Percentiles rank a stretch among this genome's conserved stretches.
These are phyloP conservation scores for Psilocybe cubensis DNA, from an alignment of 768 basidiomycete genomes.

Conservation along the genomic window DNA sequence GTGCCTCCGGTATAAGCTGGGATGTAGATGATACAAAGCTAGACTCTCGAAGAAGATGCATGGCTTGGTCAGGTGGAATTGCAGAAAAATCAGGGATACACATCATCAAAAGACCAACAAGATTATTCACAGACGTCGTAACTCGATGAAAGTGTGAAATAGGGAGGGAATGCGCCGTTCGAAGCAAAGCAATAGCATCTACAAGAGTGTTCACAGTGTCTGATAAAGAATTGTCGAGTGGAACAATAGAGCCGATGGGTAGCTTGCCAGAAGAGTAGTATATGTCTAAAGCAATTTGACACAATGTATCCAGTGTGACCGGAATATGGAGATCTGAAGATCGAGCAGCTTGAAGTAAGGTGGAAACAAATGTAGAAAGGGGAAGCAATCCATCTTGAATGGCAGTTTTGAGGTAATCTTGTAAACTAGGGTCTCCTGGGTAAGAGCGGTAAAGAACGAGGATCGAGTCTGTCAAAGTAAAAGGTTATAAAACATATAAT, in stretches of 20 bases:
- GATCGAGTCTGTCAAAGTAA: conserved; percentile 58
- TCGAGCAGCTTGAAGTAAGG: conserved; percentile 68
- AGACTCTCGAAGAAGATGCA: conserved; percentile 50
- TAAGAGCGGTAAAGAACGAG: conserved; percentile 68
- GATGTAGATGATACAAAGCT: conserved; percentile 56
- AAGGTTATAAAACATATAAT: background rate
- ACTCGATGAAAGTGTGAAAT: conserved; percentile 63
- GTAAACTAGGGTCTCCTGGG: conserved; percentile 71
- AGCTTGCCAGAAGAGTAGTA: conserved; percentile 63
- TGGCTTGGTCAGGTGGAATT: conserved; percentile 62
- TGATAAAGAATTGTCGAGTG: conserved; percentile 50
- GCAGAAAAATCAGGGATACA: conserved; percentile 65
- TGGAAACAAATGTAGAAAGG: conserved; percentile 60
- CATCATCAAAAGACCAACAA: conserved; percentile 63
- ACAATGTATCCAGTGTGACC: conserved; percentile 72
- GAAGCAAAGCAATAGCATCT: conserved; percentile 62
- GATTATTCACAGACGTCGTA: conserved; percentile 61
- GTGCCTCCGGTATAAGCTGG: conserved; percentile 53
- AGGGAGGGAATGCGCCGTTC: conserved; percentile 57
- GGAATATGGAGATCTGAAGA: conserved; percentile 66
- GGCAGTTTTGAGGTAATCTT: conserved; percentile 65
- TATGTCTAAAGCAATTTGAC: conserved; percentile 63
- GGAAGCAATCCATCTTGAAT: conserved; percentile 60
- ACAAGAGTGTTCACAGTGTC: conserved; percentile 57
- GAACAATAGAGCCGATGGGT: conserved; percentile 57